Evolutionary conservation across 2,329 filamentous ascomycete genomes (phyloP).

Genomic region (Clarireedia paspali): DNA sequence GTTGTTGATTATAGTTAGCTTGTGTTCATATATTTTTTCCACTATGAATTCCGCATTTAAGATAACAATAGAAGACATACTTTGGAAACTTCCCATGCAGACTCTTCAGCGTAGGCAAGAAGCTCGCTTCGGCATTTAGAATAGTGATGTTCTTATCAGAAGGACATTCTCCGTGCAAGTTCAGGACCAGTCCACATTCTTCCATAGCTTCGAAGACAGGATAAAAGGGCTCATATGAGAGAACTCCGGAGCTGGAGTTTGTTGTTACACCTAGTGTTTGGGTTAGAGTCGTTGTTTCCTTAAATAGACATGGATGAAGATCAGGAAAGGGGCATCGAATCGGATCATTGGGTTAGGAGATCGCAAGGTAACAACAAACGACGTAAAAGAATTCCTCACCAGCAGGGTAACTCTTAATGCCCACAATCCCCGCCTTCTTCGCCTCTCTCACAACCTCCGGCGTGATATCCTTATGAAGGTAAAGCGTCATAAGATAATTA

Average conservation of each 20-base stretch:
- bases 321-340: neutral
- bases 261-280: slow-evolving; percentile 50
- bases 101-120: slow-evolving; percentile 68
- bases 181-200: slow-evolving; percentile 69
- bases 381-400: neutral
- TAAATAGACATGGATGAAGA: slow-evolving; percentile 24
- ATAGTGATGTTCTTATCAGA: slow-evolving; percentile 23
- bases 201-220: slow-evolving; percentile 83
- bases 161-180: slow-evolving; percentile 78
- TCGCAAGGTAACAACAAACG: neutral
- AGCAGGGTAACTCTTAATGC: slow-evolving; percentile 16
- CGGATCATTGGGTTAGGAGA: neutral
- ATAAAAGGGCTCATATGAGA: slow-evolving; percentile 61
- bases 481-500: slow-evolving; percentile 67
- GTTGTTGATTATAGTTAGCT: neutral
- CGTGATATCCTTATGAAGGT: slow-evolving; percentile 12
- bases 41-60: neutral
- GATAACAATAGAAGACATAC: neutral
- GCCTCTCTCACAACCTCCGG: slow-evolving; percentile 18
- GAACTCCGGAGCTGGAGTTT: slow-evolving; percentile 62
- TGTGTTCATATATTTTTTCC: too few species aligned
- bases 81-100: slow-evolving; percentile 69
- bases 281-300: slow-evolving; percentile 37
- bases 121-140: slow-evolving; percentile 51
- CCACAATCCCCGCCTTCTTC: slow-evolving; percentile 15